Percentiles rank a stretch among this genome's conserved stretches.
These are phyloP conservation scores for Raphidocelis subcapitata DNA, from an alignment of 139 green algal species.

Conservation along the genomic window DNA sequence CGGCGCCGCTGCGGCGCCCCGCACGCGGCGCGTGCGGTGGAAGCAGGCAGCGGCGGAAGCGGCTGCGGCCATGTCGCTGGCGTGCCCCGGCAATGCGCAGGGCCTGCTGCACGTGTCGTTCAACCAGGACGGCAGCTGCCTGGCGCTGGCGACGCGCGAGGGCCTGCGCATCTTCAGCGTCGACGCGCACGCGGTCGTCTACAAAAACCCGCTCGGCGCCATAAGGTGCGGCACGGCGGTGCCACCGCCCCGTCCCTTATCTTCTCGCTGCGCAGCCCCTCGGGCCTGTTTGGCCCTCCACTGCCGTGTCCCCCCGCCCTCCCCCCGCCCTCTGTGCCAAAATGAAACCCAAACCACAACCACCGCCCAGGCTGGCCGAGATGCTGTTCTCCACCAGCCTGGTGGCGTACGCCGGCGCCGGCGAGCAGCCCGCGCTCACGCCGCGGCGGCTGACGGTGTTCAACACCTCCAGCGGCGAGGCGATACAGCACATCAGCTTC, in stretches of 20 bases:
- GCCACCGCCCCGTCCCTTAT: not conserved
- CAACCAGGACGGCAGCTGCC: slow-evolving; percentile 72
- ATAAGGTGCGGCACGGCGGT: slow-evolving; percentile 42
- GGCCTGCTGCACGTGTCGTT: slow-evolving; percentile 54
- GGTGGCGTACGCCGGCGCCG: slow-evolving; percentile 77
- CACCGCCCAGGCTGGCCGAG: slow-evolving; percentile 58
- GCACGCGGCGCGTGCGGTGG: not conserved
- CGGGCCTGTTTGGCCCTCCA: not conserved
- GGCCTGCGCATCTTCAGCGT: slow-evolving; percentile 69
- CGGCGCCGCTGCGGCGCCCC: not conserved
- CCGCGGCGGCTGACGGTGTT: slow-evolving; percentile 73
- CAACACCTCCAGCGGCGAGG: slow-evolving; percentile 55
- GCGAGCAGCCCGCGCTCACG: slow-evolving; percentile 74
- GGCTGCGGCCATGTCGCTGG: slow-evolving; percentile 14
- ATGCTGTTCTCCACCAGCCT: slow-evolving; percentile 87
- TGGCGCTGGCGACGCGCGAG: slow-evolving; percentile 52
- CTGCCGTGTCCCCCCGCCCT: not conserved
- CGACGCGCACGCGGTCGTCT: slow-evolving; percentile 48
- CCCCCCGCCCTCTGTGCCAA: not conserved
- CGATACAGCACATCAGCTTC: too few species aligned
- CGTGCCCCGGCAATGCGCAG: slow-evolving; percentile 12
- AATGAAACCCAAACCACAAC: not conserved
- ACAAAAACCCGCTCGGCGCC: slow-evolving; percentile 54
- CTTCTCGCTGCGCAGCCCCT: too few species aligned
- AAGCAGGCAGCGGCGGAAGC: too few species aligned